Conservation (phyloP, 2,329 filamentous ascomycete genomes). For the Phaeosphaeria sp. region DNA sequence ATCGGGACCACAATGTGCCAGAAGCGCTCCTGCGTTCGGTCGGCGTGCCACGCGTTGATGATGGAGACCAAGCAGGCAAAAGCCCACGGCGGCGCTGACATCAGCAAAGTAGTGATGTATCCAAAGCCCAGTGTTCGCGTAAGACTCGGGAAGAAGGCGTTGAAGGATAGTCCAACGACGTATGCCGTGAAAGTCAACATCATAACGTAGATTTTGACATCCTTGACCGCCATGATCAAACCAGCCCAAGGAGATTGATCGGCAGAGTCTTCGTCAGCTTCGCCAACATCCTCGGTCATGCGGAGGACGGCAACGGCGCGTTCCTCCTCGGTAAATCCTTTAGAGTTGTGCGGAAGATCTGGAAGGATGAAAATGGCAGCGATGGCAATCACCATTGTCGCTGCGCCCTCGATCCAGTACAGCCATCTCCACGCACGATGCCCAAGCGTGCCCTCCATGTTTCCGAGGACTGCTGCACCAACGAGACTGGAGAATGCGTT, state of each 20-base stretch:
- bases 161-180: constrained; percentile 58
- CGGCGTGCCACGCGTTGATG: constrained; percentile 60
- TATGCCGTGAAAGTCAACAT: constrained; percentile 68
- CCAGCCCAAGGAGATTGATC: constrained; percentile 61
- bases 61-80: constrained; percentile 56
- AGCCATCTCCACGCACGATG: constrained; percentile 51
- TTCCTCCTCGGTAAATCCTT: constrained; percentile 57
- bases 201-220: constrained; percentile 68
- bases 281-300: constrained; percentile 59
- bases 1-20: constrained; percentile 60
- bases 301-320: constrained; percentile 48
- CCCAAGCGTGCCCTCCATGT: constrained; percentile 43
- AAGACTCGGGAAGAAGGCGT: constrained; percentile 48
- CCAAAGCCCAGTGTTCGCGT: constrained; percentile 48
- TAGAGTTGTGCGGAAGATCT: constrained; percentile 48
- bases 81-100: constrained; percentile 58
- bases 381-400: constrained; percentile 42
- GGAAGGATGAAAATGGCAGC: constrained; percentile 40
- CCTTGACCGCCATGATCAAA: constrained; percentile 65
- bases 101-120: constrained; percentile 47
- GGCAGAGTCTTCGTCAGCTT: constrained; percentile 49
- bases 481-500: constrained; percentile 55
- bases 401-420: constrained; percentile 50
- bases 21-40: constrained; percentile 57
- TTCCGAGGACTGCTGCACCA: constrained; percentile 49